Conservation (phyloP, 495 filamentous ascomycete genomes). For the Friedmanniomyces simplex region DNA sequence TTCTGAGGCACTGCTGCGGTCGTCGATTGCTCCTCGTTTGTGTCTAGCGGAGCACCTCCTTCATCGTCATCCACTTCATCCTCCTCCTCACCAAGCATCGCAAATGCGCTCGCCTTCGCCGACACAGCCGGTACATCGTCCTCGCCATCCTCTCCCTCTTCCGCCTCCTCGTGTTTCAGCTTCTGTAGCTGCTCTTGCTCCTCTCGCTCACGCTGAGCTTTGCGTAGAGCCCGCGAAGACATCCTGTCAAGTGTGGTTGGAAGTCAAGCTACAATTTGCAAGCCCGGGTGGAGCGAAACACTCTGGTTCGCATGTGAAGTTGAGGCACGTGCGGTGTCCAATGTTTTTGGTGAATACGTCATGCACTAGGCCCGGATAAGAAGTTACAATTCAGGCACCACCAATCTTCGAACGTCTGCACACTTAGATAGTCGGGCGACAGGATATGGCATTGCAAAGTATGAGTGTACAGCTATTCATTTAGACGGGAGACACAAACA, state of each 20-base stretch:
- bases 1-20: background rate
- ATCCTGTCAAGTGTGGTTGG: constrained; percentile 6
- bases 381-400: background rate
- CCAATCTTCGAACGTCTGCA: too few species aligned
- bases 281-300: too few species aligned
- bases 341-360: background rate
- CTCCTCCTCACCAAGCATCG: constrained; percentile 42
- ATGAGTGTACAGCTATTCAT: background rate
- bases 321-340: too few species aligned
- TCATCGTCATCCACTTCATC: constrained; percentile 24
- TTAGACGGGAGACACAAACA: background rate
- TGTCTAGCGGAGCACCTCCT: background rate
- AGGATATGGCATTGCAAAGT: background rate
- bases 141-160: constrained; percentile 20
- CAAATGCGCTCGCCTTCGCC: constrained; percentile 40
- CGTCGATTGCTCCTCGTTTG: constrained; percentile 2
- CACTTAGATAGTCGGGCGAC: too few species aligned
- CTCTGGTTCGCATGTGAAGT: background rate
- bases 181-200: constrained; percentile 20
- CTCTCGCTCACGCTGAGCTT: constrained; percentile 24
- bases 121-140: constrained; percentile 33
- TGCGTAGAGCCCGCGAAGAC: constrained; percentile 24
- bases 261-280: too few species aligned
- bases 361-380: background rate
- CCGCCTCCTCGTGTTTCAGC: constrained; percentile 13